Evolutionary conservation across 2,329 filamentous ascomycete species (phyloP), one percentile per base, ranked within the genome.

Genomic region (Sclerotinia sclerotiorum): DNA sequence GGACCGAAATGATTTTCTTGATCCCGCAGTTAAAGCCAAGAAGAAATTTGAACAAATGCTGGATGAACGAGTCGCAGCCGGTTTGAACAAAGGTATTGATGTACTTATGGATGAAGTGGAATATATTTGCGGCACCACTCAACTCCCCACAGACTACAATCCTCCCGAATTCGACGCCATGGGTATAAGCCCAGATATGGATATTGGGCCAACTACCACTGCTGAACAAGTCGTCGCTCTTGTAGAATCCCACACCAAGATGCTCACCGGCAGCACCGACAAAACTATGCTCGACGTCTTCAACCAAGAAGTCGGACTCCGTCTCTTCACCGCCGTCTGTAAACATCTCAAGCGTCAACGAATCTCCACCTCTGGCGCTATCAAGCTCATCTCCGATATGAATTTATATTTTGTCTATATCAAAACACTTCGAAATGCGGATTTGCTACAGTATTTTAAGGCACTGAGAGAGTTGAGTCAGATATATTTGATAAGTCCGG

Each of bases 31-130:
- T 44, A 90, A 97, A 74, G 94, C 95, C 72, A 99, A 99, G 86
- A 98, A 97, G 82, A 93, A 92, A 73, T 99, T 98, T 75, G 95
- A 99, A 83, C 94, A 97, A 77, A 97, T 97, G 91, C 88, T 99
- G 1, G 95, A 99, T 77, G 95, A 98, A 80, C 92, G 92, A 70
- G 95, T 99, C 10, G 95, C 95, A 5, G 93, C 94, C 11, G 96
- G 96, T 1, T 83, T 99, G 71, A 97, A 97, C 80, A 97, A 97
- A 81, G 95, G 95, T 72, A 98, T 99, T 71, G 94, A 99, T 76
- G 95, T 97, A 68, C 86, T 99, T 55, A 98, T 99, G 91, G 93
- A 97, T 75, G 95, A 99, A 81, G 94, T 98, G 39, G 95, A 99
- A 78, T 97, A 96, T 77, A 86, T 99, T 48, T 93, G 93, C 74